Evolutionary conservation across 23 red algal species (phyloP), one percentile per base, ranked within the genome.

Genomic region (Gracilaria gracilis): DNA sequence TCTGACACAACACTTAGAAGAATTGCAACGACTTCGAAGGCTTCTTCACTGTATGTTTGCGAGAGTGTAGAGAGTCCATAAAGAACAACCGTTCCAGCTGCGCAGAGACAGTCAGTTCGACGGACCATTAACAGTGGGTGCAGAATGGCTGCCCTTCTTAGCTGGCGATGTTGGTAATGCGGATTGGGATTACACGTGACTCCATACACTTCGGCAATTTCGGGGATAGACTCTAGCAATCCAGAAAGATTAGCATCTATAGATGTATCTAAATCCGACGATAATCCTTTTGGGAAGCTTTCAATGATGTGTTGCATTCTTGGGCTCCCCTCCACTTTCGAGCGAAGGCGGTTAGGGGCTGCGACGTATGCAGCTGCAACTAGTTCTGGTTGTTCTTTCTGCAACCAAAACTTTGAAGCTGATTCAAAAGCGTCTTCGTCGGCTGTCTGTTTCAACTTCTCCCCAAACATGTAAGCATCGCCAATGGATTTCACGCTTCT

Each of bases 191-290:
- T 31, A 29, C 9, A 0, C 21, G 14, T 77, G 72, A 77, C 46
- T 5, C 72, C 72, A 28, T 77, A 49, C 6, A 77, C 72, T 40
- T 48, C 72, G 6, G 72, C 72, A 51, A 77, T 77, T 77, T 77
- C 72, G 50, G 40, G 72, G 16, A 49, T 51, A 50, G 72, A 77
- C 50, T 51, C 72, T 5, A 77, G 42, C 39, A 77, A 77, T 0
- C 72, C 23, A 0, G 72, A 40, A 17, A 77, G 72, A 34, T 50
- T 1, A 0, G 20, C 42, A 77, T 77, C 72, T 46, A 77, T 77
- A 49, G 20, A 51, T 49, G 4, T 8, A 27, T 77, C 72, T 51
- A 77, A 34, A 20, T 28, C 40, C 5, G 72, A 77, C 24, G 12
- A 46, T 50, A 77, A 31, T 4, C 46, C 38, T 25, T 32, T 77